A percentile compares a stretch with the other conserved stretches of the same genome.
Conservation (phyloP, 306 rosid species). For the Prunus mume region DNA sequence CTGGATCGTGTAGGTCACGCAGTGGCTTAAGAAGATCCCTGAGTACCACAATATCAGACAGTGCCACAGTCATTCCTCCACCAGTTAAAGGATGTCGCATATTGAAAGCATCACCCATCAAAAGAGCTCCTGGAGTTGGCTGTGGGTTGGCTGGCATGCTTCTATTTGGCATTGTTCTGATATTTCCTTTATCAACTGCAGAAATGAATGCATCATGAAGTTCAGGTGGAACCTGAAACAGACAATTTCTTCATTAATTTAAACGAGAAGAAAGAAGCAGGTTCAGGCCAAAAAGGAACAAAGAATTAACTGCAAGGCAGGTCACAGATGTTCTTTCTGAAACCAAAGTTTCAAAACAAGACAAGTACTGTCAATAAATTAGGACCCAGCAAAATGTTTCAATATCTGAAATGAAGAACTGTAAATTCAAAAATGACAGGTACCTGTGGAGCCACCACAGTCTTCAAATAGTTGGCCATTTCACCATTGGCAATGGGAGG, state of each 20-base stretch:
- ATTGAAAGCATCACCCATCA: constrained; percentile 70
- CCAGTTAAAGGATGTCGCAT: constrained; percentile 67
- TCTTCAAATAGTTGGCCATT: constrained; percentile 51
- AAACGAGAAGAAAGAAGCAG: constrained; percentile 8
- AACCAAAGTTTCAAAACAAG: too few relatives aligned
- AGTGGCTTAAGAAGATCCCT: constrained; percentile 47
- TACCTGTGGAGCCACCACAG: constrained; percentile 63
- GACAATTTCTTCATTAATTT: constrained; percentile 10
- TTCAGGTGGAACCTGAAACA: constrained; percentile 44
- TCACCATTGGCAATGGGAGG: constrained; percentile 44
- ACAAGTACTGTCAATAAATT: neutral
- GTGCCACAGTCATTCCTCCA: constrained; percentile 73
- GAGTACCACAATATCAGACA: constrained; percentile 56
- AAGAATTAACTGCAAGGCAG: neutral
- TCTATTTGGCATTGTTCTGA: constrained; percentile 53
- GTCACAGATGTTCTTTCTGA: too few relatives aligned
- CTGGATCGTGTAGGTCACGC: constrained; percentile 33
- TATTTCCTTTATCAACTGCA: constrained; percentile 45
- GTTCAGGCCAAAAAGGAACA: neutral
- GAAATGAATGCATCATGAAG: constrained; percentile 50
- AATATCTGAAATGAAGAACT: neutral
- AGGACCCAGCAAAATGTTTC: neutral
- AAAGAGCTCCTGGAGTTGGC: constrained; percentile 57
- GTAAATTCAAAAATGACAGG: neutral
- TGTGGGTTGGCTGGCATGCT: constrained; percentile 51